Evolutionary conservation across 1,139 yeast genomes (phyloP).

Genomic region (Yamadazyma epiphylla): DNA sequence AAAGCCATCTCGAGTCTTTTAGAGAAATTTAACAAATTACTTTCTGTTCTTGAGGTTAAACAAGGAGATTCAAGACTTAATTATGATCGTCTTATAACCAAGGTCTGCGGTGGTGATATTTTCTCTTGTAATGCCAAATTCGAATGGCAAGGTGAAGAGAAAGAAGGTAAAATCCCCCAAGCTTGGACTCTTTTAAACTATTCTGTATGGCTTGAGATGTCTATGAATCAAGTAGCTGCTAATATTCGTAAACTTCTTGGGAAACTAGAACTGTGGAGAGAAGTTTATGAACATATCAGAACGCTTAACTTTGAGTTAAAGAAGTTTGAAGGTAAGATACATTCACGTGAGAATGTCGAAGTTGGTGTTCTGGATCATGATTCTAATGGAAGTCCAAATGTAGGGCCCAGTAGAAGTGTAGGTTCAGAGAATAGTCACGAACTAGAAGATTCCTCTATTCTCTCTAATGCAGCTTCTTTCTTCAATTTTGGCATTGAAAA

Average conservation of each 20-base stretch:
- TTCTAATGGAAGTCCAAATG: constrained; percentile 5
- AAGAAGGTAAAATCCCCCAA: constrained; percentile 9
- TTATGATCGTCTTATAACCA: constrained; percentile 16
- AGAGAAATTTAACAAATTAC: constrained; percentile 38
- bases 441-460: neutral
- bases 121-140: constrained; percentile 3
- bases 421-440: neutral
- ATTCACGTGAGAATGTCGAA: constrained; percentile 2
- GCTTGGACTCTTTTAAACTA: too few relatives aligned
- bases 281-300: constrained; percentile 26
- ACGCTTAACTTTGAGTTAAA: constrained; percentile 28
- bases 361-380: too few relatives aligned
- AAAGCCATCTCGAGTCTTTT: constrained; percentile 25
- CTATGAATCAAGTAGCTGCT: constrained; percentile 32
- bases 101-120: constrained; percentile 11
- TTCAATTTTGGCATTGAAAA: constrained; percentile 36
- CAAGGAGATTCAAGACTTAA: constrained; percentile 34
- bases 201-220: constrained; percentile 27
- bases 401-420: constrained; percentile 2
- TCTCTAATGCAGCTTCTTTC: constrained; percentile 14
- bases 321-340: constrained; percentile 20
- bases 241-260: constrained; percentile 36
- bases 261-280: constrained; percentile 52
- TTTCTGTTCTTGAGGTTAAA: constrained; percentile 43
- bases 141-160: constrained; percentile 11